Conservation (phyloP, 2,329 filamentous ascomycete species). For the Xylaria sp. region DNA sequence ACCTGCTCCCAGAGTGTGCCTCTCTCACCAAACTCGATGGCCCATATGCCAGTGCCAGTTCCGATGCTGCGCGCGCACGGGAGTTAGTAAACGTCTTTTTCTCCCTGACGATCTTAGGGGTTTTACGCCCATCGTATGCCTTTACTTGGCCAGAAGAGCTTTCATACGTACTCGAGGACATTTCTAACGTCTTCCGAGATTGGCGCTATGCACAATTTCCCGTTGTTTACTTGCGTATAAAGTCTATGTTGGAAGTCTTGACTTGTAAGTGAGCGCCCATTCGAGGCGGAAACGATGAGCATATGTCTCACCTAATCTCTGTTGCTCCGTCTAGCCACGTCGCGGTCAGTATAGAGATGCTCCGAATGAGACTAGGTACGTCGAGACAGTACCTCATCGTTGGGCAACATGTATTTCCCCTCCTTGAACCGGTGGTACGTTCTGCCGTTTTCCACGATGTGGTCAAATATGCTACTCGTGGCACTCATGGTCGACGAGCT, state of each 20-base stretch:
- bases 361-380: not conserved
- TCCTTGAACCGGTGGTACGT: conserved; percentile 33
- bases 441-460: conserved; percentile 30
- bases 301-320: conserved; percentile 22
- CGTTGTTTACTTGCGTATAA: conserved; percentile 27
- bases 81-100: not conserved
- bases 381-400: conserved; percentile 26
- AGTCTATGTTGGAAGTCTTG: conserved; percentile 32
- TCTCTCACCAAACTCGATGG: conserved; percentile 25
- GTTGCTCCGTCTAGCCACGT: conserved; percentile 24
- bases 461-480: conserved; percentile 27
- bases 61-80: conserved; percentile 15
- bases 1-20: not conserved
- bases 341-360: not conserved
- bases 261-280: not conserved
- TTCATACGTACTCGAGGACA: conserved; percentile 1
- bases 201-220: conserved; percentile 28
- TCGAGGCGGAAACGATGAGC: not conserved
- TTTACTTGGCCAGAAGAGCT: not conserved
- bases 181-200: conserved; percentile 15
- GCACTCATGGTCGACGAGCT: conserved; percentile 30
- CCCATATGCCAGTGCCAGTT: conserved; percentile 30
- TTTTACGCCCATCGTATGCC: not conserved
- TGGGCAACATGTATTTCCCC: conserved; percentile 33
- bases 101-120: not conserved